Evolutionary conservation across 148 eudicot species (phyloP).

Genomic region (Polygonum aviculare): DNA sequence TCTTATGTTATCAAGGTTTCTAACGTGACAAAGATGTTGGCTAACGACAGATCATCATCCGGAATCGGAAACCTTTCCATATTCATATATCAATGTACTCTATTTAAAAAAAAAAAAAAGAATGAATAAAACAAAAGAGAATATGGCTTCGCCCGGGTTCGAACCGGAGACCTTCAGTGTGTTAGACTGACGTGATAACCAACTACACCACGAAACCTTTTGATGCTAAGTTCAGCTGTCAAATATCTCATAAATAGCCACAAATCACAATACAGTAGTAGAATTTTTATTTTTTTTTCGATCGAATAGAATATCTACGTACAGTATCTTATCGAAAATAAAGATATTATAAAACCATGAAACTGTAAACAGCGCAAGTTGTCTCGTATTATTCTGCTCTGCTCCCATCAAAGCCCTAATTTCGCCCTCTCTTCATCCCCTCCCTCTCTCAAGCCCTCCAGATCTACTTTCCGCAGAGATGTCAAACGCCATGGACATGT

Average conservation of each 20-base stretch:
- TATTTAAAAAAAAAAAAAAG: too few relatives aligned
- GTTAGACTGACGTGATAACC: conserved; percentile 99
- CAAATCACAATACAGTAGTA: too few relatives aligned
- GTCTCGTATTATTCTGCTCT: not conserved
- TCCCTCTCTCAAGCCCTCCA: not conserved
- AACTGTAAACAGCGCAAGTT: not conserved
- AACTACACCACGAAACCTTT: conserved; percentile 94
- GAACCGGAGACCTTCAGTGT: conserved; percentile 31
- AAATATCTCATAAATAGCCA: too few relatives aligned
- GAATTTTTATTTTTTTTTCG: too few relatives aligned
- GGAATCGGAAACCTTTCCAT: conserved; percentile 75
- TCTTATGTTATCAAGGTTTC: conserved; percentile 11
- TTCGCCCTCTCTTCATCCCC: not conserved
- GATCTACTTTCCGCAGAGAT: conserved; percentile 9
- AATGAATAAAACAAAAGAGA: too few relatives aligned
- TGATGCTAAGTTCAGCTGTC: too few relatives aligned
- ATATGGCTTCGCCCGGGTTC: not conserved
- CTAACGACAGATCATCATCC: conserved; percentile 62
- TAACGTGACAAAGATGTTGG: conserved; percentile 68
- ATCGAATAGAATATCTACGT: too few relatives aligned
- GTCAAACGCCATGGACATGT: conserved; percentile 40
- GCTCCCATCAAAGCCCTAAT: conserved; percentile 7
- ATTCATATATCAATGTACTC: not conserved
- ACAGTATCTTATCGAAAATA: not conserved
- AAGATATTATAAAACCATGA: too few relatives aligned